Conservation (phyloP, 1,139 yeast genomes). For the Suhomyces coccinellae region DNA sequence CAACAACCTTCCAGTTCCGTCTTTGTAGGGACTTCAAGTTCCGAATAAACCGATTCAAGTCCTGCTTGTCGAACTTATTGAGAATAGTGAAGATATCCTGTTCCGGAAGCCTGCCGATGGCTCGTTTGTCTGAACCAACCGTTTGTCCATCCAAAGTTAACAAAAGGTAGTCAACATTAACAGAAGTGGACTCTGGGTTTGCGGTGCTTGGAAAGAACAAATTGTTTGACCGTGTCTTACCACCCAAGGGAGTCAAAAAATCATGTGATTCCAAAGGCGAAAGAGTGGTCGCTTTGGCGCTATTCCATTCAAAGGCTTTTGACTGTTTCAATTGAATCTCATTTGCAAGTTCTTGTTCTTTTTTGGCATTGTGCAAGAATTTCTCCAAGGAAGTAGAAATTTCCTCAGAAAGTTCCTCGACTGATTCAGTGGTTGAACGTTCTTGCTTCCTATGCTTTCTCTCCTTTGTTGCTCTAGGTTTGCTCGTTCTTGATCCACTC, state of each 20-base stretch:
- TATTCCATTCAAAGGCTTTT: conserved; percentile 57
- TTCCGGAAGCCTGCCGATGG: conserved; percentile 39
- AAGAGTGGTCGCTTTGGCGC: conserved; percentile 33
- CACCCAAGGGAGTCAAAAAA: conserved; percentile 46
- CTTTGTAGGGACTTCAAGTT: conserved; percentile 35
- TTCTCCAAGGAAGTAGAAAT: conserved; percentile 26
- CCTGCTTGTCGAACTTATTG: conserved; percentile 35
- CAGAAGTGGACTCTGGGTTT: background rate
- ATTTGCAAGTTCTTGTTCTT: conserved; percentile 34
- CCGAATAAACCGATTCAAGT: conserved; percentile 30
- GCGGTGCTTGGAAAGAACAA: conserved; percentile 8
- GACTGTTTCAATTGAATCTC: conserved; percentile 49
- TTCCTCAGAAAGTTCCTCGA: background rate
- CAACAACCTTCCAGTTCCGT: conserved; percentile 48
- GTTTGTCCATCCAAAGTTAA: conserved; percentile 46
- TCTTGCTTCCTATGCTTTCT: conserved; percentile 1
- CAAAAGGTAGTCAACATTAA: conserved; percentile 41
- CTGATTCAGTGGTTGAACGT: background rate
- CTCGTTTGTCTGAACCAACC: conserved; percentile 38
- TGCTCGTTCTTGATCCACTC: conserved; percentile 7
- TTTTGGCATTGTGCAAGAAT: conserved; percentile 47
- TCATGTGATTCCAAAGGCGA: conserved; percentile 45
- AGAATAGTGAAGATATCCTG: conserved; percentile 51
- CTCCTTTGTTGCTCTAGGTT: background rate
- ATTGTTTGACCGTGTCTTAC: background rate